phyloP scores from a whole-genome alignment of 1,139 yeast genomes.

The Yamadazyma pseudoaaseri region DNA sequence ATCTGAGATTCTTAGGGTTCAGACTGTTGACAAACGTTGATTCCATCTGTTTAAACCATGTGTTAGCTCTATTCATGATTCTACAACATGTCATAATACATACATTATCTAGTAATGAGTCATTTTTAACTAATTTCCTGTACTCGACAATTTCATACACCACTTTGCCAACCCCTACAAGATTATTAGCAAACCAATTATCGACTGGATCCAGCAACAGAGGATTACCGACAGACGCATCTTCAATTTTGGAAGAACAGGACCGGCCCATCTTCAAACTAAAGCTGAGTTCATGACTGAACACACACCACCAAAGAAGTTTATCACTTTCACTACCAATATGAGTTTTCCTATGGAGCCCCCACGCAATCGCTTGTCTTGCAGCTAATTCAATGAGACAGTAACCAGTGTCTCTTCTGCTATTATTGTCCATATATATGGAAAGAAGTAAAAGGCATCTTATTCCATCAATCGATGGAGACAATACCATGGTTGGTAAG shows the following conservation, averaged over 20 bases:
- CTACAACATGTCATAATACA: background rate
- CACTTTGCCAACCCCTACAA: background rate
- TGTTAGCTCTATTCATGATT: conserved; percentile 1
- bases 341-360: conserved; percentile 32
- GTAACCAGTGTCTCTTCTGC: conserved; percentile 45
- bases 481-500: conserved; percentile 35
- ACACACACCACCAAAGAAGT: conserved; percentile 15
- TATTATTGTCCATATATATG: conserved; percentile 37
- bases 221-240: conserved; percentile 2
- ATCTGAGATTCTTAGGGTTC: no score
- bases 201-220: background rate
- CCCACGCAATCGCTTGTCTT: conserved; percentile 42
- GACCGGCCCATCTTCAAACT: conserved; percentile 13
- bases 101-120: background rate
- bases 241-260: conserved; percentile 8
- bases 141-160: conserved; percentile 2
- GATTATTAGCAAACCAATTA: background rate
- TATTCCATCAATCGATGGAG: conserved; percentile 41
- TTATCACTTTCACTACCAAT: conserved; percentile 8
- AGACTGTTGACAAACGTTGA: no score
- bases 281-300: conserved; percentile 9
- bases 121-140: conserved; percentile 2
- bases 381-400: conserved; percentile 38
- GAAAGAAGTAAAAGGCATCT: conserved; percentile 36
- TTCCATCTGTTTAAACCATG: conserved; percentile 1